phyloP scores from a whole-genome alignment of 805 yeast genomes.

The Barnettozyma sucrosica region DNA sequence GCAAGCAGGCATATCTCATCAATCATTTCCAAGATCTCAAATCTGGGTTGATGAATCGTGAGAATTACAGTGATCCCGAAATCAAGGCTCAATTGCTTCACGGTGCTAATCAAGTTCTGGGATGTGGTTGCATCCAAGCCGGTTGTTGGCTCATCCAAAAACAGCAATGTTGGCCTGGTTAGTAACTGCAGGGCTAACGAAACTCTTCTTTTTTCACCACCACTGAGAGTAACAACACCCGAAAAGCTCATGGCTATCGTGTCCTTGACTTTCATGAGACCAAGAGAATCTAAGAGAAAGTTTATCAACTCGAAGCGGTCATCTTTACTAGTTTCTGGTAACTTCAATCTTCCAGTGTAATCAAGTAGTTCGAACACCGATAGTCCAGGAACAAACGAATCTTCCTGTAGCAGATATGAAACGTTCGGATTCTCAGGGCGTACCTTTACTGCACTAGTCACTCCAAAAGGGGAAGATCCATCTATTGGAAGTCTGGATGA shows the following conservation, averaged over 20 bases:
- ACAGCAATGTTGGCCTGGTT: slow-evolving; percentile 68
- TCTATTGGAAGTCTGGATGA: slow-evolving; percentile 40
- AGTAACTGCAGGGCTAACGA: slow-evolving; percentile 75
- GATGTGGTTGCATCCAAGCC: slow-evolving; percentile 82
- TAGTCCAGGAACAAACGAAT: slow-evolving; percentile 61
- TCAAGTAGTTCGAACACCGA: slow-evolving; percentile 66
- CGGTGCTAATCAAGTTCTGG: slow-evolving; percentile 50
- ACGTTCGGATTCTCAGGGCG: slow-evolving; percentile 24
- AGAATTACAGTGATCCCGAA: slow-evolving; percentile 67
- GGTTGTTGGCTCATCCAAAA: slow-evolving; percentile 85
- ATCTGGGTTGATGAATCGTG: slow-evolving; percentile 81
- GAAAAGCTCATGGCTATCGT: slow-evolving; percentile 37
- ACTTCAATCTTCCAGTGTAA: slow-evolving; percentile 66
- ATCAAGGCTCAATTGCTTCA: slow-evolving; percentile 47
- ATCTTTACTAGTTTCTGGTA: slow-evolving; percentile 40
- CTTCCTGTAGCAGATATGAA: slow-evolving; percentile 73
- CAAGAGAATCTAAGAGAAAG: slow-evolving; percentile 57
- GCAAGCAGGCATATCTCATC: slow-evolving; percentile 66
- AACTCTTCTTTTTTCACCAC: slow-evolving; percentile 78
- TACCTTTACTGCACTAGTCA: slow-evolving; percentile 38
- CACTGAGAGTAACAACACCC: slow-evolving; percentile 55
- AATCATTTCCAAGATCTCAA: slow-evolving; percentile 64
- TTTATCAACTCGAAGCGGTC: slow-evolving; percentile 48
- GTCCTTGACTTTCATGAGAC: slow-evolving; percentile 57
- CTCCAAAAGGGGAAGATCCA: slow-evolving; percentile 28